Conservation (phyloP, 805 yeast genomes). For the Wickerhamiella parazyma region DNA sequence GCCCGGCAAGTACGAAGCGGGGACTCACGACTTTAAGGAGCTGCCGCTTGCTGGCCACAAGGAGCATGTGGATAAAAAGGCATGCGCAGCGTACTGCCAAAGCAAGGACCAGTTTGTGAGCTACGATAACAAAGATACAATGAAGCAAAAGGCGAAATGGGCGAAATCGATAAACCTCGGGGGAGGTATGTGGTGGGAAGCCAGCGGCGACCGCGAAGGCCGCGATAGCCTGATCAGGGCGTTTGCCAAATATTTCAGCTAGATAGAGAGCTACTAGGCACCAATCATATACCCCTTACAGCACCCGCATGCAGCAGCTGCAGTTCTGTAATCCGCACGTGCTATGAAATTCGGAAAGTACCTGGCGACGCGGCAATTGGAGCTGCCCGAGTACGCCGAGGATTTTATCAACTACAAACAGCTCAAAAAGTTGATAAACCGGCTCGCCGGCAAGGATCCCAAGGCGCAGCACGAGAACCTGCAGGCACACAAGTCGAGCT, state of each 20-base stretch:
- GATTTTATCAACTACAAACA: constrained; percentile 92
- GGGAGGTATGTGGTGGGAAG: constrained; percentile 96
- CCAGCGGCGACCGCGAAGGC: constrained; percentile 49
- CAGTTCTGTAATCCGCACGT: background rate
- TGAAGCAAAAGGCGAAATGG: constrained; percentile 45
- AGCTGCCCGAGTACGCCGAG: constrained; percentile 87
- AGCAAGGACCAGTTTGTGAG: constrained; percentile 31
- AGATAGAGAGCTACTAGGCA: background rate
- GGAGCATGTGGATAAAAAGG: constrained; percentile 39
- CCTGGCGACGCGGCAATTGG: constrained; percentile 84
- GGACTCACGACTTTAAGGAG: constrained; percentile 41
- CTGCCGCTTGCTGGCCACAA: constrained; percentile 34
- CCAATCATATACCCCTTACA: no score
- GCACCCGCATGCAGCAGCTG: background rate
- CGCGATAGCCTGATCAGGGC: constrained; percentile 17
- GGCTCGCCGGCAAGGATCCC: constrained; percentile 32
- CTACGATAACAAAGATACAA: constrained; percentile 53
- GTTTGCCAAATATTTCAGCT: constrained; percentile 11
- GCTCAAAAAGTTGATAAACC: constrained; percentile 79
- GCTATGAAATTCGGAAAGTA: constrained; percentile 85
- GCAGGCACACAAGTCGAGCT: constrained; percentile 81
- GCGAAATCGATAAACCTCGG: constrained; percentile 38
- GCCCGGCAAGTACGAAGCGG: constrained; percentile 31
- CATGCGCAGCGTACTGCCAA: constrained; percentile 43
- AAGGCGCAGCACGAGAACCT: constrained; percentile 38